Base-by-base conservation (phyloP, 1,284 basidiomycete species). In the Puccinia triticina region DNA sequence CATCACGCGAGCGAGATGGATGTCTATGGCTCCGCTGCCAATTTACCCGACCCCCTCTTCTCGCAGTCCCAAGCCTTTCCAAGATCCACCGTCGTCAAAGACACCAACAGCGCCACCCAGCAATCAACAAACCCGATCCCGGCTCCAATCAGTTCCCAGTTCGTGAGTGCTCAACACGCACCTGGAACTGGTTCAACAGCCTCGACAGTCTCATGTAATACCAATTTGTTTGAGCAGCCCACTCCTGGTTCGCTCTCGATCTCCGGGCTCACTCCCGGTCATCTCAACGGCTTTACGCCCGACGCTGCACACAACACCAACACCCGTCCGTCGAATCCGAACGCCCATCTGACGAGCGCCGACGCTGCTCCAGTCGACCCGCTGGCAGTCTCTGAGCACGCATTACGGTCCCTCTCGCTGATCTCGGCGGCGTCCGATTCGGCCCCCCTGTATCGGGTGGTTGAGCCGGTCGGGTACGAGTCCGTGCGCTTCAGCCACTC, bases 141-240 rank as follows among this genome's bases (percentile, higher is more conserved):
- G 53, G 73, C 34, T 53, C 34, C 46, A 8, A 75, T n/a, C 32
- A 75, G 50, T 59, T 75, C 32, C 12, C 50, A 55, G 69, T 72
- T 53, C 32, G 69, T 53, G 69, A 72, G 69, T 53, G 50, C 55
- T 57, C 73, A 75, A 59, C 73, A 75, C 37, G 50, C 37, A 57
- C 34, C 67, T 57, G 77, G 77, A n/a, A 48, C 37, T 53, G 53
- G 50, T 71, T 80, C 77, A 46, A 71, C 77, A 55, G 48, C 67
- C 34, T 80, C 77, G 55, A 64, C 77, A n/a, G 43, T 71, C 34
- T 69, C 77, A 43, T 59, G 55, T 46, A 80, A 43, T 80, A 80
- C 77, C 66, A 72, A 71, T 55, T 40, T 80, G 50, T 80, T 80
- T 46, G 77, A 79, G 57, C 77, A 79, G 48, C 66, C 64, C 43